Percentiles rank a stretch among this genome's conserved stretches.
phyloP scores from a whole-genome alignment of 176 grass and related monocot species.

The Hyparrhenia diplandra region DNA sequence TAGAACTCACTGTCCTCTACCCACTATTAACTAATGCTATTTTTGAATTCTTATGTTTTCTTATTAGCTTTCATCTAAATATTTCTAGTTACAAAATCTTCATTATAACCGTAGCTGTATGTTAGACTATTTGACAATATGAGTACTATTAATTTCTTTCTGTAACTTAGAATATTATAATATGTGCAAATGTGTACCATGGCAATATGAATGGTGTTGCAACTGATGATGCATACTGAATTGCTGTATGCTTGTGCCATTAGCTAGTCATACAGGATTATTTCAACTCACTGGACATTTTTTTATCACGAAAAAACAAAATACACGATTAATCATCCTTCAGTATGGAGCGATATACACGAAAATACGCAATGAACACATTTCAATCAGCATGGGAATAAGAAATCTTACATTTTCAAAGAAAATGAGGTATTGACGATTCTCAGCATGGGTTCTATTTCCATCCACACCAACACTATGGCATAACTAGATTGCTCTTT shows the following conservation, averaged over 20 bases:
- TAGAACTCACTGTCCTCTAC: too few relatives aligned
- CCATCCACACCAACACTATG: background rate
- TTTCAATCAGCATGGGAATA: background rate
- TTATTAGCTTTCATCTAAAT: too few relatives aligned
- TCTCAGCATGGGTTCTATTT: conserved; percentile 29
- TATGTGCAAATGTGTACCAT: too few relatives aligned
- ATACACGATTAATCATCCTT: background rate
- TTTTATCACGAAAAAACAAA: background rate
- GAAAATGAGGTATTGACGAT: background rate
- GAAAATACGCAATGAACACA: too few relatives aligned
- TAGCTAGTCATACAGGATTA: background rate
- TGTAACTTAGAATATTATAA: too few relatives aligned
- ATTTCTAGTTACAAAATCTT: too few relatives aligned
- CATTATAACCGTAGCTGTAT: too few relatives aligned
- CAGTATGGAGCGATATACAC: background rate
- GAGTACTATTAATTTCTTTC: too few relatives aligned
- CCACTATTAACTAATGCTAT: too few relatives aligned
- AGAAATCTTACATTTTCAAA: background rate
- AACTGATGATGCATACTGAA: background rate
- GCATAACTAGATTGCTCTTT: conserved; percentile 16
- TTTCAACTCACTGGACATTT: background rate
- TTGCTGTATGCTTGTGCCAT: background rate
- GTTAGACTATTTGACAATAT: too few relatives aligned
- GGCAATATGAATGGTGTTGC: background rate
- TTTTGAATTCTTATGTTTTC: too few relatives aligned